phyloP scores from a whole-genome alignment of 2,329 filamentous ascomycete genomes.

The Coleophoma cylindrospora region DNA sequence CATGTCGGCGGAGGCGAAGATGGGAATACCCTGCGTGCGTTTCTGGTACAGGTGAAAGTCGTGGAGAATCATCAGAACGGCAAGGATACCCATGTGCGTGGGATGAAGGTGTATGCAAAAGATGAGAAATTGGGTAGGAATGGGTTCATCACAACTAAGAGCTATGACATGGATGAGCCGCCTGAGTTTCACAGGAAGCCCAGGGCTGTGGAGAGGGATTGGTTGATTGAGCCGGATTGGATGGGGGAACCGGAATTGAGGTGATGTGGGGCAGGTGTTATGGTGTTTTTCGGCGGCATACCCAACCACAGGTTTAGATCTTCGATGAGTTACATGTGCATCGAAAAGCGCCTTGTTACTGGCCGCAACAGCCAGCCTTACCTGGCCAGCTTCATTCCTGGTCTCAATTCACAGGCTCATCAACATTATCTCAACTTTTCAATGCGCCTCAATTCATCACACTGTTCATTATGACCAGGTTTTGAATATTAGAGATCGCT shows the following conservation, averaged over 20 bases:
- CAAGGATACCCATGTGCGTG: constrained; percentile 96
- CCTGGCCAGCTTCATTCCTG: too few species aligned
- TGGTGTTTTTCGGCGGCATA: not conserved
- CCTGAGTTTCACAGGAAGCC: constrained; percentile 1
- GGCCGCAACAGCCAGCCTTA: too few species aligned
- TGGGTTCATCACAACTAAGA: constrained; percentile 5
- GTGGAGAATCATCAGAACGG: constrained; percentile 98
- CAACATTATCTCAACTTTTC: too few species aligned
- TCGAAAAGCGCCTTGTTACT: not conserved
- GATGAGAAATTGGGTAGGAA: constrained; percentile 21
- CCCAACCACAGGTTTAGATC: not conserved
- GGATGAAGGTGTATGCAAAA: constrained; percentile 74
- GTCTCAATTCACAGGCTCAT: too few species aligned
- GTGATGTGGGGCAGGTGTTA: constrained; percentile 7
- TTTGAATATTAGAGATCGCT: too few species aligned
- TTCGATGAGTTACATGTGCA: not conserved
- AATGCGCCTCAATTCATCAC: too few species aligned
- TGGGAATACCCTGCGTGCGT: constrained; percentile 75
- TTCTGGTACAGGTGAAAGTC: constrained; percentile 84
- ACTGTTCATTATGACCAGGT: too few species aligned
- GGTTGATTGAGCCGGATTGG: constrained; percentile 24
- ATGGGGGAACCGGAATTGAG: constrained; percentile 28
- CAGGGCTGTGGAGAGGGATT: constrained; percentile 11
- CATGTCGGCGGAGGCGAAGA: constrained; percentile 53
- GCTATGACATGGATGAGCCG: constrained; percentile 6